Conservation (phyloP, 2,329 filamentous ascomycete genomes). For the Epichloe sylvatica region DNA sequence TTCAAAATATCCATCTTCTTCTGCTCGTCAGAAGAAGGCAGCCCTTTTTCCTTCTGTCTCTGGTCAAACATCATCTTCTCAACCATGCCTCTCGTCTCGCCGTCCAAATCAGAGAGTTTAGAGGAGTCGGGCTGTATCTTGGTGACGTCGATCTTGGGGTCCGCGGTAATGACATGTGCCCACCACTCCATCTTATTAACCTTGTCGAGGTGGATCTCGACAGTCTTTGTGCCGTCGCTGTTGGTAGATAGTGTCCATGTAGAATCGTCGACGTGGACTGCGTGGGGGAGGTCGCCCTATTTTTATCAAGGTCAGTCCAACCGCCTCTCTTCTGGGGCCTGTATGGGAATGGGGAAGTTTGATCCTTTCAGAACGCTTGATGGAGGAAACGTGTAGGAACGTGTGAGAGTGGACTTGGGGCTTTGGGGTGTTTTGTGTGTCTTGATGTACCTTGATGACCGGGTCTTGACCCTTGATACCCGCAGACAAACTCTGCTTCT, state of each 20-base stretch:
- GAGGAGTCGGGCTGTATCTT: constrained; percentile 92
- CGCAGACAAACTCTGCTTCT: constrained; percentile 63
- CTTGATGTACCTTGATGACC: constrained; percentile 59
- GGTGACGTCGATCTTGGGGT: constrained; percentile 84
- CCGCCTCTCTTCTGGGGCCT: background rate
- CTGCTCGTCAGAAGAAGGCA: constrained; percentile 85
- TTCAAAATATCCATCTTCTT: constrained; percentile 86
- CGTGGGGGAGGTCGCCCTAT: constrained; percentile 77
- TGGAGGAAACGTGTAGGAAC: no score
- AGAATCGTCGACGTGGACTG: constrained; percentile 70
- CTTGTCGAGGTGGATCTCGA: constrained; percentile 88
- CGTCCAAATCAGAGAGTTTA: constrained; percentile 83
- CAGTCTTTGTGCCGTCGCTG: constrained; percentile 49
- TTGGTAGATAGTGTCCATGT: constrained; percentile 81
- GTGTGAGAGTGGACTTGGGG: background rate
- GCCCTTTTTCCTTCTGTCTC: constrained; percentile 79
- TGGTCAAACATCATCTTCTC: constrained; percentile 99
- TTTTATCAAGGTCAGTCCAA: background rate
- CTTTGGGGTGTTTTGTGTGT: constrained; percentile 11
- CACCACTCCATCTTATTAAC: constrained; percentile 97
- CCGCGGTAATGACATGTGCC: constrained; percentile 74
- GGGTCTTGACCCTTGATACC: constrained; percentile 80
- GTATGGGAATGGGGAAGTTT: background rate
- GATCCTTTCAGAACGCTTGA: background rate
- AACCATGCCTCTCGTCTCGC: constrained; percentile 90